Evolutionary conservation across 2,329 filamentous ascomycete genomes (phyloP).

Genomic region (Aspergillus oerlinghausenensis): DNA sequence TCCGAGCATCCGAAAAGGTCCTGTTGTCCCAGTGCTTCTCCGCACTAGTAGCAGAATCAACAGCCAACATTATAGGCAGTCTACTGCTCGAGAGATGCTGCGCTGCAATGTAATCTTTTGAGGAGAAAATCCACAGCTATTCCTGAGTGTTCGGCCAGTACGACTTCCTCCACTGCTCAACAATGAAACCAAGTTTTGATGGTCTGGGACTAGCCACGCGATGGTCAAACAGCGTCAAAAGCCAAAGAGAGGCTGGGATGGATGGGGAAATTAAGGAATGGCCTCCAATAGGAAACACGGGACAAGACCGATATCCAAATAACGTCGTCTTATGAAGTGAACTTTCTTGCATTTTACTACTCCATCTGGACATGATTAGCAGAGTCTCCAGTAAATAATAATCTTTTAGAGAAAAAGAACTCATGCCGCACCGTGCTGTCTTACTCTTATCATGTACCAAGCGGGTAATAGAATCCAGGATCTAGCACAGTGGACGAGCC

Average conservation of each 20-base stretch:
- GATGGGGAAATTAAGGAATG: neutral
- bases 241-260: neutral
- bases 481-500: neutral
- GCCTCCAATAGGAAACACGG: neutral
- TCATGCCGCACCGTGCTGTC: neutral
- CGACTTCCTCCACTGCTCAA: neutral
- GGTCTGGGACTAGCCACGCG: neutral
- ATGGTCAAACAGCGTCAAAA: slow-evolving; percentile 1
- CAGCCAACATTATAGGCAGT: too few relatives aligned
- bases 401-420: neutral
- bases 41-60: neutral
- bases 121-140: neutral
- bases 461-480: slow-evolving; percentile 11
- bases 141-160: neutral
- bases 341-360: slow-evolving; percentile 1
- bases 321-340: neutral
- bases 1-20: neutral
- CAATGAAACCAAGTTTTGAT: neutral
- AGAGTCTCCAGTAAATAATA: neutral
- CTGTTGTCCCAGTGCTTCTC: too few relatives aligned
- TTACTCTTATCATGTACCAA: neutral
- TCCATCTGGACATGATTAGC: slow-evolving; percentile 1
- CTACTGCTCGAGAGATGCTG: too few relatives aligned
- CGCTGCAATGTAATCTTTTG: neutral
- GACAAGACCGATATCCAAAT: neutral